A percentile compares a stretch with the other conserved stretches of the same genome.
These are phyloP conservation scores for Phlebiopsis flavidoalba DNA, from an alignment of 768 basidiomycete species.

Conservation along the genomic window DNA sequence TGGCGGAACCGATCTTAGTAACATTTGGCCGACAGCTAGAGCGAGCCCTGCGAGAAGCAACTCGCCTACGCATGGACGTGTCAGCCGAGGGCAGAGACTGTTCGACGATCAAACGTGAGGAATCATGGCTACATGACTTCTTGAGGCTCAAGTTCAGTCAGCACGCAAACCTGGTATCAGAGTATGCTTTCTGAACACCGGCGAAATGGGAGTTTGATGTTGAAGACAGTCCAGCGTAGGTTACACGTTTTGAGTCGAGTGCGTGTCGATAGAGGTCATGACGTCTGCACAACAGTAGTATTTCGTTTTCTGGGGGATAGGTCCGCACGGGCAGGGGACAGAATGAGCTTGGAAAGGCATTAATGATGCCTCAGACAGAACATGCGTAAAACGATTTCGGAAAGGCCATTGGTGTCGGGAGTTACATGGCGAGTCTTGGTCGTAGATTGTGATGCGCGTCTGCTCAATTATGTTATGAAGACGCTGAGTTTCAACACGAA, in stretches of 20 bases:
- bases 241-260: no score
- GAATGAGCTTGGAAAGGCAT: slow-evolving; percentile 70
- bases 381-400: slow-evolving; percentile 35
- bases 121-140: slow-evolving; percentile 7
- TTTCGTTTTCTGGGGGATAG: slow-evolving; percentile 73
- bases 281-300: slow-evolving; percentile 30
- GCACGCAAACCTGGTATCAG: background rate
- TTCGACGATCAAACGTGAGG: slow-evolving; percentile 1
- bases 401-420: no score
- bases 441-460: no score
- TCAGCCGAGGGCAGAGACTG: slow-evolving; percentile 11
- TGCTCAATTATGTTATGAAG: no score
- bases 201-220: slow-evolving; percentile 3
- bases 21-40: background rate
- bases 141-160: slow-evolving; percentile 9
- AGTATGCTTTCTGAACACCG: slow-evolving; percentile 3
- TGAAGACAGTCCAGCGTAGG: slow-evolving; percentile 7
- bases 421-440: no score
- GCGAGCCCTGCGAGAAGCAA: slow-evolving; percentile 12
- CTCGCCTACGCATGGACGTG: background rate
- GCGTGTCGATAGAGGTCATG: background rate
- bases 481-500: no score
- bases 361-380: slow-evolving; percentile 55
- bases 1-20: slow-evolving; percentile 15
- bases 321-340: slow-evolving; percentile 58